Evolutionary conservation across 192 early-diverging fungal genomes (phyloP), one percentile per base, ranked within the genome.

Genomic region (Mortierella hygrophila): DNA sequence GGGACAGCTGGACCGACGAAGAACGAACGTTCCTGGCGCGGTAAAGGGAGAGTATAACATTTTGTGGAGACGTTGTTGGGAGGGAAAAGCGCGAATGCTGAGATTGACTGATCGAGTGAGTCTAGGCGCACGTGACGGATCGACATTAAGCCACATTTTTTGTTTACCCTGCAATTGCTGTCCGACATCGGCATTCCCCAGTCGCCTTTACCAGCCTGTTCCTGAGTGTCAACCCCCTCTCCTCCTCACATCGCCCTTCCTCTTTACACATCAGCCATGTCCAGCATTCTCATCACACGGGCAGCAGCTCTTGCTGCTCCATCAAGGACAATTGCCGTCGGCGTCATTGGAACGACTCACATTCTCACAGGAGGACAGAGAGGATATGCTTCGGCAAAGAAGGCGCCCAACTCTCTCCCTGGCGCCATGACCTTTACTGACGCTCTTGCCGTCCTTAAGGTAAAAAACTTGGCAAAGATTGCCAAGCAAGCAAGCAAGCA

Each of bases 371-470:
- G 72, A 52, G 68, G 76, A 74, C 76, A 78, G 15, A 57, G 83
- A n/a, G 72, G 79, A 10, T 80, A 85, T 72, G 83, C 83, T 18
- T 69, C 83, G 3, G 78, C 78, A 10, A 85, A 85, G 74, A 85
- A 82, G 75, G 80, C 76, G 47, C 37, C 74, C 40, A 70, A 37
- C 6, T 69, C 77, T 41, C 44, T 84, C 2, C 78, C 83, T 74
- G 81, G 77, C 40, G 80, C 83, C 44, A 79, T 89, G 82, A 84
- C 88, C 52, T 89, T 89, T 29, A 70, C 74, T 21, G 88, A 89
- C 38, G 83, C 88, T 2, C 76, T 89, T 42, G 37, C 80, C 63
- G 79, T 89, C 42, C 65, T 89, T 29, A 89, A 89, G 83, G 88
- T 89, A 89, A 79, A 46, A 40, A 76, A n/a, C 68, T 2, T 3